These are phyloP conservation scores for Acacia melanoxylon DNA, from an alignment of 306 rosid species.

Conservation along the genomic window DNA sequence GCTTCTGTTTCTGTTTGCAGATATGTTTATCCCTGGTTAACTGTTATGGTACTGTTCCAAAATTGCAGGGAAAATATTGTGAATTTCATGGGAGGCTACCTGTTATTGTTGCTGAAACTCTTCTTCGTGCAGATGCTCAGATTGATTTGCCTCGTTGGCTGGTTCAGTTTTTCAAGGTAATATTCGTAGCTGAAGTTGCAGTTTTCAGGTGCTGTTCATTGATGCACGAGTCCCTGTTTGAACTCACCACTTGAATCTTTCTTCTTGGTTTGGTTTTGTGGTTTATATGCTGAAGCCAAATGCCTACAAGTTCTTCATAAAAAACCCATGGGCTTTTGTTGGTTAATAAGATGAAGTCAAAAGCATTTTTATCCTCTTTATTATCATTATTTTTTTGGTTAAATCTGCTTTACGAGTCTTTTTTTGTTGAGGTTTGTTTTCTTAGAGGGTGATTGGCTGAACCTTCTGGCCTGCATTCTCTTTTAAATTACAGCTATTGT, in stretches of 20 bases:
- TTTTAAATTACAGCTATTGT: neutral
- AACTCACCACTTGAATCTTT: neutral
- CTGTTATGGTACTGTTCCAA: slow-evolving; percentile 11
- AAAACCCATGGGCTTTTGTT: neutral
- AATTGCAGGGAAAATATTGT: slow-evolving; percentile 75
- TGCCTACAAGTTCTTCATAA: neutral
- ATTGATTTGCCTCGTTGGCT: slow-evolving; percentile 95
- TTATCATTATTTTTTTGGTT: neutral
- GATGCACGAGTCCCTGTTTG: slow-evolving; percentile 8
- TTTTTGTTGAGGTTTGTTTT: neutral
- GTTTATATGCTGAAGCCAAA: neutral
- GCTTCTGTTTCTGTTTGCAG: neutral
- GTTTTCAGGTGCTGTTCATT: neutral
- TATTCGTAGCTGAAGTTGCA: slow-evolving; percentile 28
- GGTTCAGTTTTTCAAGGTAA: slow-evolving; percentile 89
- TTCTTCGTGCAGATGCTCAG: slow-evolving; percentile 77
- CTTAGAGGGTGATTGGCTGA: neutral
- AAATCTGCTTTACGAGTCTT: neutral
- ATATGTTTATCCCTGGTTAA: slow-evolving; percentile 8
- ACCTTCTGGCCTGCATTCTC: neutral
- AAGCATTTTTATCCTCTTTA: neutral
- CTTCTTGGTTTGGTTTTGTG: neutral
- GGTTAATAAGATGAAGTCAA: neutral
- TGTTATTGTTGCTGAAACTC: slow-evolving; percentile 78
- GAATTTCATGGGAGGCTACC: slow-evolving; percentile 81